phyloP scores from a whole-genome alignment of 2,329 filamentous ascomycete genomes.

The Paraphoma chrysanthemicola region DNA sequence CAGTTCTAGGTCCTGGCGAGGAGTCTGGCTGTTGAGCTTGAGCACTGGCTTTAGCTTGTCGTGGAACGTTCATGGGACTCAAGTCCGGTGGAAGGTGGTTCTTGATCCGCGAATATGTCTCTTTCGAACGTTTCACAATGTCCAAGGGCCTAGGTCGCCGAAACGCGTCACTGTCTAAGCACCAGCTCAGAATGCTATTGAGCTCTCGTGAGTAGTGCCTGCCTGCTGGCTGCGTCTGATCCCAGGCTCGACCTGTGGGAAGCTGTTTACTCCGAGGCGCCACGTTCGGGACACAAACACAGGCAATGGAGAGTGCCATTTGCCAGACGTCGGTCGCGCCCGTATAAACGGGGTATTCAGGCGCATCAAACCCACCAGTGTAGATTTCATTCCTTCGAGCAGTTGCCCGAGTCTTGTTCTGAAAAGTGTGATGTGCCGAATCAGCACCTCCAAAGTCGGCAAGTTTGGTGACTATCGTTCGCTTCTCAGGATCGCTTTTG shows the following conservation, averaged over 20 bases:
- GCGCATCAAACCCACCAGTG: constrained; percentile 19
- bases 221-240: constrained; percentile 9
- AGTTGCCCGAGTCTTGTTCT: background rate
- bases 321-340: constrained; percentile 25
- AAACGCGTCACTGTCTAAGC: constrained; percentile 1
- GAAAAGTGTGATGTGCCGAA: constrained; percentile 9
- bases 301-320: constrained; percentile 18
- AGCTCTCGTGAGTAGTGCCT: constrained; percentile 11
- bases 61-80: constrained; percentile 2
- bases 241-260: constrained; percentile 8
- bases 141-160: constrained; percentile 5
- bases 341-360: constrained; percentile 17
- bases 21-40: background rate
- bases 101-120: constrained; percentile 1
- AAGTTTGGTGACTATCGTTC: constrained; percentile 21
- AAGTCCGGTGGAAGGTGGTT: constrained; percentile 4
- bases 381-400: constrained; percentile 1
- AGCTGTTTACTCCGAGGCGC: constrained; percentile 6
- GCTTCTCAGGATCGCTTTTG: background rate
- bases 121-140: background rate
- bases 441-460: constrained; percentile 24
- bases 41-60: background rate
- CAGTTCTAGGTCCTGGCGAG: background rate
- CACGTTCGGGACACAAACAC: constrained; percentile 11
- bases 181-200: constrained; percentile 5